Base-by-base conservation (phyloP, 768 basidiomycete species). In the Rossbeevera mucosa region DNA sequence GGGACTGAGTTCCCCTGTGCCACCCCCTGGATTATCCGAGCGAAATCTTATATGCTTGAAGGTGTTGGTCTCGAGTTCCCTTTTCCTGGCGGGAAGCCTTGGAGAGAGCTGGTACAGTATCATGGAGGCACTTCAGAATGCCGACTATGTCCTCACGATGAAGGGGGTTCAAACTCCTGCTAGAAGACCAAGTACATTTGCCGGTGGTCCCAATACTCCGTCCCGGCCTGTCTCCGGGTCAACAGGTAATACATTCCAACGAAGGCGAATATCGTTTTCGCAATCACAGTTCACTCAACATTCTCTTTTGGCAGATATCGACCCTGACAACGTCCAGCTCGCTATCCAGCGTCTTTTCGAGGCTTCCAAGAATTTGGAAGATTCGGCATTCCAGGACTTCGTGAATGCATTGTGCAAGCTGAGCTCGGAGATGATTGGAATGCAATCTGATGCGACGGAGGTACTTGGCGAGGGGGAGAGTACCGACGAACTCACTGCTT, bases 61-160 rank as follows among this genome's bases (percentile, higher is more conserved):
- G 58, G 86, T 90, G 2, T 73, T 94, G 50, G 75, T 96, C 7
- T 76, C 81, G 0, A 85, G 86, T 55, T 84, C 89, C 1, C 71
- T 91, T 24, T 89, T 89, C 65, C 76, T 97, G 8, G 88, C 91
- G 0, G 90, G 89, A 0, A 87, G 85, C 51, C 78, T 96, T 6
- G 92, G 86, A n/a, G 80, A 85, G 52, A 91, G 88, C 54, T 98
- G 95, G 95, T 95, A 91, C 66, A 79, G 86, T 42, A 80, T 97
- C 8, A 74, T 98, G 48, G 94, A 97, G 63, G 83, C 88, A 1
- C 71, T 98, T 21, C 95, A 97, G 71, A 97, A 94, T 58, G 94
- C 95, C 7, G 94, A 95, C 61, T 93, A 93, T 60, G 89, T 99
- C 18, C 74, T 98, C 18, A 81, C 80, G 8, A 74, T 78, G 60